Base-by-base conservation (phyloP, 2,329 filamentous ascomycete genomes). In the Truncatella angustata region DNA sequence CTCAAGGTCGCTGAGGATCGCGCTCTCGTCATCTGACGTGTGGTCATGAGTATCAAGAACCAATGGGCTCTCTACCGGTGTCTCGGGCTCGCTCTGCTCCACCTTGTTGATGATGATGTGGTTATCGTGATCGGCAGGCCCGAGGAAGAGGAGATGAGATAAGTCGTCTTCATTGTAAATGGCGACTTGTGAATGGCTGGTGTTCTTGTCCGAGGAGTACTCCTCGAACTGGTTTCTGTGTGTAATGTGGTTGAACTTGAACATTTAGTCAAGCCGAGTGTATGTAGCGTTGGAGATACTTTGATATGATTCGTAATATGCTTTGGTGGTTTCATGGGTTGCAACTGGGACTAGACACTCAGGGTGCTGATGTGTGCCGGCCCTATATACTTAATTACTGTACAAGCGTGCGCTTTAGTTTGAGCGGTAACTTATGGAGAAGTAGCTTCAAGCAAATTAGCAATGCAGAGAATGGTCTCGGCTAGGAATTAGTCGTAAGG, bases 121-220 rank as follows among this genome's bases (percentile, higher is more conserved):
- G 44, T 57, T 56, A 34, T 55, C 54, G 49, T 58, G 55, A 49
- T 60, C 54, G 47, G 53, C 53, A 12, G 56, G 49, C 53, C 59
- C 60, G 49, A 56, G 54, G 51, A 59, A 66, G 23, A 66, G 60
- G 36, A 64, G 53, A 26, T 65, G 60, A 7, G 63, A 63, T 20
- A 66, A 56, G 56, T 66, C 64, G 54, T 66, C 63, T 39, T 66
- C 64, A 55, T 66, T 66, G 46, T 64, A 65, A 54, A 66, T 64
- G 44, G 60, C 56, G 43, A 62, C 58, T 28, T 57, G 49, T 5
- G 57, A 50, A 11, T 49, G 44, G 16, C 6, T 53, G 26, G 52
- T 32, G 42, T 34, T 55, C 63, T 56, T 65, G 64, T 61, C 28
- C 28, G 28, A 46, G 43, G 43, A 46, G 16, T 46, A 65, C 62